A percentile compares a stretch with the other conserved stretches of the same genome.
These are phyloP conservation scores for Fusarium beomiforme DNA, from an alignment of 2,329 filamentous ascomycete genomes.

Conservation along the genomic window DNA sequence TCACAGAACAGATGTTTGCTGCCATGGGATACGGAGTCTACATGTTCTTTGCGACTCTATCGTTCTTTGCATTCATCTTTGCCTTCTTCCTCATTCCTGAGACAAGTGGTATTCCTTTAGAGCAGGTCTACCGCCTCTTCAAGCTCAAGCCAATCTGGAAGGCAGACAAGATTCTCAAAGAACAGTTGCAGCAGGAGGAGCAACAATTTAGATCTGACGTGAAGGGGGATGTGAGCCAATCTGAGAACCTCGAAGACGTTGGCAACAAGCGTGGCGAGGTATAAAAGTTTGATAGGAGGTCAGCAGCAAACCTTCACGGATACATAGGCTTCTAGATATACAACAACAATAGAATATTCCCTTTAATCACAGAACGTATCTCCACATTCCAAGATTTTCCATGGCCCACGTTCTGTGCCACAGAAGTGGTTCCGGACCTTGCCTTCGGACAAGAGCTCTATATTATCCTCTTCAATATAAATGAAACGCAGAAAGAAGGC, in stretches of 20 bases:
- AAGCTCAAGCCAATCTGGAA: slow-evolving; percentile 45
- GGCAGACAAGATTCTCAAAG: slow-evolving; percentile 34
- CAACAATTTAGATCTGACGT: slow-evolving; percentile 37
- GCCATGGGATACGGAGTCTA: slow-evolving; percentile 61
- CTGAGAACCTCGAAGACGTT: slow-evolving; percentile 1
- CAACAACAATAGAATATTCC: background rate
- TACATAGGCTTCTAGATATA: background rate
- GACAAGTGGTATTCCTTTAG: slow-evolving; percentile 62
- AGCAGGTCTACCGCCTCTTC: slow-evolving; percentile 61
- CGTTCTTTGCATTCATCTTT: slow-evolving; percentile 57
- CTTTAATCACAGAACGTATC: too few relatives aligned
- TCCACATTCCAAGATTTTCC: too few relatives aligned
- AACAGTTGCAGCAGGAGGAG: slow-evolving; percentile 28
- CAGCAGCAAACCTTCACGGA: too few relatives aligned
- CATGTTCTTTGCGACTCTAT: slow-evolving; percentile 64
- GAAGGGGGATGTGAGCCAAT: slow-evolving; percentile 23
- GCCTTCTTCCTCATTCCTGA: slow-evolving; percentile 63
- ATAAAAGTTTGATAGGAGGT: background rate
- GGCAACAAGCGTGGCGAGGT: background rate
- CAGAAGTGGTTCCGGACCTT: too few relatives aligned
- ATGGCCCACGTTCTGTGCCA: too few relatives aligned
- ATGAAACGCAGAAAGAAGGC: too few relatives aligned
- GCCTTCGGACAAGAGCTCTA: too few relatives aligned
- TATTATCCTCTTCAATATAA: too few relatives aligned
- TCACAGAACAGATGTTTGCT: slow-evolving; percentile 51